These are phyloP conservation scores for Pichia sp. DNA, from an alignment of 1,139 yeast genomes.

Conservation along the genomic window DNA sequence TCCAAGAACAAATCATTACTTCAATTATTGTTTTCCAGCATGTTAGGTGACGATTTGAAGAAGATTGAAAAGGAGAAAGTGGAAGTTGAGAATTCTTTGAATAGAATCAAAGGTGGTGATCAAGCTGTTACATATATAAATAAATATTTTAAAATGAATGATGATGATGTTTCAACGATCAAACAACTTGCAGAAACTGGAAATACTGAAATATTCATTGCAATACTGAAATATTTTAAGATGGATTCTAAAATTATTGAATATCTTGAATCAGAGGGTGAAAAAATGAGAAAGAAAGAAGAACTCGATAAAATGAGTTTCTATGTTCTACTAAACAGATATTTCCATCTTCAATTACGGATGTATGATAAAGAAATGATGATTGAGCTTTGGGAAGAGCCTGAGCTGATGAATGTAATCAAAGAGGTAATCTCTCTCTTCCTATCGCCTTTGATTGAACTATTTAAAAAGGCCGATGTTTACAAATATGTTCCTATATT, in stretches of 20 bases:
- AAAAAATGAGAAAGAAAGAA: neutral
- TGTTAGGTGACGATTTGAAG: conserved; percentile 71
- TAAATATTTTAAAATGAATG: conserved; percentile 26
- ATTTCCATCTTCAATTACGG: conserved; percentile 58
- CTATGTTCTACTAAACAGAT: conserved; percentile 38
- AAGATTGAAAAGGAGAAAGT: conserved; percentile 37
- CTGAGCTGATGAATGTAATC: conserved; percentile 62
- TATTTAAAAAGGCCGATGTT: conserved; percentile 70
- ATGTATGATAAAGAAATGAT: conserved; percentile 68
- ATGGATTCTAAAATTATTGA: conserved; percentile 6
- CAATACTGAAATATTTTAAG: conserved; percentile 14
- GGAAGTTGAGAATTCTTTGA: conserved; percentile 30
- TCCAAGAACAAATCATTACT: conserved; percentile 48
- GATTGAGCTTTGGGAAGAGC: conserved; percentile 78
- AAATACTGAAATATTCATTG: conserved; percentile 10
- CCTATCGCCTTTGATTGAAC: conserved; percentile 73
- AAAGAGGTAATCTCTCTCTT: conserved; percentile 69
- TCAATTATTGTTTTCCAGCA: conserved; percentile 63
- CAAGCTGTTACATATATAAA: conserved; percentile 21
- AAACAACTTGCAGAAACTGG: conserved; percentile 30
- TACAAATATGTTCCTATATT: conserved; percentile 69
- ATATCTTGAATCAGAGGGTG: conserved; percentile 8
- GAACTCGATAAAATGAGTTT: conserved; percentile 3
- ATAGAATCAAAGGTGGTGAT: conserved; percentile 5
- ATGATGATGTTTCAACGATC: conserved; percentile 28